Evolutionary conservation across 805 yeast genomes (phyloP), one percentile per base, ranked within the genome.

Genomic region (Metschnikowia similis): DNA sequence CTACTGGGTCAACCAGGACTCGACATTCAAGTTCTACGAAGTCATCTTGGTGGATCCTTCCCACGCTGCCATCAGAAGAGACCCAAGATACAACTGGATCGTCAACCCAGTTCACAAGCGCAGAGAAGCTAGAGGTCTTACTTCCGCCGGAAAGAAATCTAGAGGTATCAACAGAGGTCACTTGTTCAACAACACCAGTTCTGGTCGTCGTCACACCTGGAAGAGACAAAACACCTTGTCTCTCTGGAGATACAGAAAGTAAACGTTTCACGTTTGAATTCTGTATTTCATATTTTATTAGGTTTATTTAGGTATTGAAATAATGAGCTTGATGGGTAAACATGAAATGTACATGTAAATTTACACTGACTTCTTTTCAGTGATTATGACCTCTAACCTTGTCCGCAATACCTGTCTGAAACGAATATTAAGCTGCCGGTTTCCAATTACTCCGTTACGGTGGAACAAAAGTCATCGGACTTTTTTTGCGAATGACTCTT

Each of bases 151-250:
- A 76, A 94, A 91, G 95, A 87, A 90, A 80, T 89, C 96, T 80
- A 88, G 99, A 85, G 99, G 99, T 89, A 89, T 94, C 85, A 90
- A 91, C 96, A 94, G 92, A 89, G 99, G 99, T 78, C 99, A 94
- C 92, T 81, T 82, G 77, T 94, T 71, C 97, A 83, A 86, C 97
- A 90, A 92, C 86, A 92, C 98, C 84, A 77, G 79, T 70, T 90
- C 96, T 70, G 99, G 99, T 76, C 90, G 97, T 82, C 88, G 96
- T 79, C 95, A 92, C 89, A 94, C 92, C 82, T 92, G 99, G 99
- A 94, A 92, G 89, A 88, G 83, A 77, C 90, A 92, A 83, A 94
- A 92, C 94, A 94, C 99, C 69, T 84, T 92, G 74, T 87, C 96
- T 66, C 80, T 92, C 81, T 92, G 99, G 99, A 89, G 99, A 87